A percentile compares a stretch with the other conserved stretches of the same genome.
Evolutionary conservation across 2,329 filamentous ascomycete genomes (phyloP).

Genomic region (Nemania bipapillata): DNA sequence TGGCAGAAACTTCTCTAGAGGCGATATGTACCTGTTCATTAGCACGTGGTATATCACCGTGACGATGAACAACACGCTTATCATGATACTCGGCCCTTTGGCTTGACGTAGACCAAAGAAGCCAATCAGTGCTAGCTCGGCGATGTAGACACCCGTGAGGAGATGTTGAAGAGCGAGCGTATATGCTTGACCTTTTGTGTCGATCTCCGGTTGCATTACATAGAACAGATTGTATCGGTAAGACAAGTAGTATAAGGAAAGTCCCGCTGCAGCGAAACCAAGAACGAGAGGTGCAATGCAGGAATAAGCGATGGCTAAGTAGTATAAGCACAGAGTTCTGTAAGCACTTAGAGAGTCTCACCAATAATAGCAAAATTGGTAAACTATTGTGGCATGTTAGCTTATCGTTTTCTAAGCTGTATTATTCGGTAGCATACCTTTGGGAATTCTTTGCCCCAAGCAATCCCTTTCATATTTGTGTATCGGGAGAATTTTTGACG

Average conservation of each 20-base stretch:
- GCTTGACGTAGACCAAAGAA: constrained; percentile 71
- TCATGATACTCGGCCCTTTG: constrained; percentile 69
- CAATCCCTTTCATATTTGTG: constrained; percentile 68
- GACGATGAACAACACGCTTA: constrained; percentile 69
- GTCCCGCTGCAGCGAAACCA: constrained; percentile 74
- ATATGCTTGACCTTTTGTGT: constrained; percentile 78
- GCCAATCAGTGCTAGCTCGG: constrained; percentile 74
- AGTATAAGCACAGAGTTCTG: background rate
- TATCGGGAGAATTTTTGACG: constrained; percentile 75
- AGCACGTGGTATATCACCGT: constrained; percentile 70
- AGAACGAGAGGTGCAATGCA: constrained; percentile 78
- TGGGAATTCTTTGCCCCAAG: constrained; percentile 77
- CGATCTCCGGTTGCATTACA: constrained; percentile 74
- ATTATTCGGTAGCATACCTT: constrained; percentile 49
- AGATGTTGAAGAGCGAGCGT: constrained; percentile 77
- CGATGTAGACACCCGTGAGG: constrained; percentile 76
- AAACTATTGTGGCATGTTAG: constrained; percentile 43
- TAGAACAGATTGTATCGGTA: constrained; percentile 81
- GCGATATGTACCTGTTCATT: constrained; percentile 48
- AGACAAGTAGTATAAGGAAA: constrained; percentile 77
- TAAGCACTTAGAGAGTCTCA: constrained; percentile 25
- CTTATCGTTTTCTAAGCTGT: background rate
- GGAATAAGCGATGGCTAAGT: constrained; percentile 71
- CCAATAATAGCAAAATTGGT: constrained; percentile 52
- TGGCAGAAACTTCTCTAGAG: constrained; percentile 48